phyloP scores from a whole-genome alignment of 2,329 filamentous ascomycete species.

The Neonectria faginata region DNA sequence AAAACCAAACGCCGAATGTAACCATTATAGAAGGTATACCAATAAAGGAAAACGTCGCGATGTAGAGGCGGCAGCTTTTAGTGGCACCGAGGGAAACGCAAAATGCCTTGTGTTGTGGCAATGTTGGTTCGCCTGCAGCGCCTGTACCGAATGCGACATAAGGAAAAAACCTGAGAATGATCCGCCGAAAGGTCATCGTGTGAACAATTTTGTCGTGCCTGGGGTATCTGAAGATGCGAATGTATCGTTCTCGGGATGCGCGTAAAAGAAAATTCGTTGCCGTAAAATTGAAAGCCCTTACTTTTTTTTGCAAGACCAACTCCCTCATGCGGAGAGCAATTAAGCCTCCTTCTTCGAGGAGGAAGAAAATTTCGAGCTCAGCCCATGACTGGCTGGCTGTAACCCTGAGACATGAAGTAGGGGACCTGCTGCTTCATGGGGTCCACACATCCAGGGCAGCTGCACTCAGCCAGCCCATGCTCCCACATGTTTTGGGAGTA shows the following conservation, averaged over 20 bases:
- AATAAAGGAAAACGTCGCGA: constrained; percentile 33
- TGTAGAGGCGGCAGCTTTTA: constrained; percentile 7
- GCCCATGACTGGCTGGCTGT: constrained; percentile 68
- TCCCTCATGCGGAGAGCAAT: constrained; percentile 36
- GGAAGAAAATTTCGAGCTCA: constrained; percentile 48
- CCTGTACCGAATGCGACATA: constrained; percentile 33
- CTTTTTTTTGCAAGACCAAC: constrained; percentile 46
- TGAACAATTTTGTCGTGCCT: constrained; percentile 53
- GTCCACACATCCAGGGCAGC: constrained; percentile 59
- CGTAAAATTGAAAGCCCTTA: constrained; percentile 47
- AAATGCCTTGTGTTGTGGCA: constrained; percentile 4
- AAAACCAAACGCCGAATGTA: constrained; percentile 47
- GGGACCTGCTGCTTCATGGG: constrained; percentile 60
- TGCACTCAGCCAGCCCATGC: constrained; percentile 62
- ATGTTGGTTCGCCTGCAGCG: constrained; percentile 13
- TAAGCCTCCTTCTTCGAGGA: constrained; percentile 29
- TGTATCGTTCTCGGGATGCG: constrained; percentile 50
- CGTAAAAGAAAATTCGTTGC: constrained; percentile 49
- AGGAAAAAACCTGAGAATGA: constrained; percentile 45
- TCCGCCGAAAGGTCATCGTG: constrained; percentile 46
- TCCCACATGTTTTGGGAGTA: constrained; percentile 65
- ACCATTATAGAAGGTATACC: constrained; percentile 52
- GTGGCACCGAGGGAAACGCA: constrained; percentile 2
- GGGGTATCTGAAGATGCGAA: constrained; percentile 56
- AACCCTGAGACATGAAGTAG: constrained; percentile 63